Conservation (phyloP, 1,284 basidiomycete genomes). For the Ustilago lituana region DNA sequence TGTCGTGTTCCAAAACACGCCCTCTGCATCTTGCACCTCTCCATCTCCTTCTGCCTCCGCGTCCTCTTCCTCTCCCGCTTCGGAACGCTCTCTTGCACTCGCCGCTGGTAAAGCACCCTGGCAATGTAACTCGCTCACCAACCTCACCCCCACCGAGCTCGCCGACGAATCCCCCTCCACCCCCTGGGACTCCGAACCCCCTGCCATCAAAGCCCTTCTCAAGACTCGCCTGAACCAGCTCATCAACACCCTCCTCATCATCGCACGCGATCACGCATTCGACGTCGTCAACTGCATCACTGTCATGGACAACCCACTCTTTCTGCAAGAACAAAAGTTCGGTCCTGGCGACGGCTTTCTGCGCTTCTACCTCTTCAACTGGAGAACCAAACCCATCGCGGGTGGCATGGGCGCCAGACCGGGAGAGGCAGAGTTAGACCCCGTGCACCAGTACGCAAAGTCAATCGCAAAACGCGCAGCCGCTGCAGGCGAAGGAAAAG, state of each 20-base stretch:
- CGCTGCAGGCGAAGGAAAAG: not conserved
- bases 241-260: slow-evolving; percentile 79
- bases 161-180: slow-evolving; percentile 46
- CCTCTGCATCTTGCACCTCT: not conserved
- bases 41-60: not conserved
- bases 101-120: slow-evolving; percentile 31
- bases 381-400: slow-evolving; percentile 58
- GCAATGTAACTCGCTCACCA: slow-evolving; percentile 49
- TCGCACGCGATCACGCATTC: slow-evolving; percentile 82
- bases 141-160: slow-evolving; percentile 48
- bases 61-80: slow-evolving; percentile 11
- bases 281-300: slow-evolving; percentile 97
- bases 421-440: slow-evolving; percentile 61
- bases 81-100: slow-evolving; percentile 29
- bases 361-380: slow-evolving; percentile 81
- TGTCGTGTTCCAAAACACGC: slow-evolving; percentile 29
- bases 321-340: slow-evolving; percentile 84
- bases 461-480: slow-evolving; percentile 15
- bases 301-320: slow-evolving; percentile 88
- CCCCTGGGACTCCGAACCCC: slow-evolving; percentile 67
- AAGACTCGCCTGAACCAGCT: slow-evolving; percentile 79
- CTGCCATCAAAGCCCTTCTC: slow-evolving; percentile 74
- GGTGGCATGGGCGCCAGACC: slow-evolving; percentile 62
- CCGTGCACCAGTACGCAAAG: slow-evolving; percentile 39
- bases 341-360: slow-evolving; percentile 88